A percentile compares a stretch with the other conserved stretches of the same genome.
Conservation (phyloP, 176 grass and related monocot species). For the Rhipidocladum racemiflorum region DNA sequence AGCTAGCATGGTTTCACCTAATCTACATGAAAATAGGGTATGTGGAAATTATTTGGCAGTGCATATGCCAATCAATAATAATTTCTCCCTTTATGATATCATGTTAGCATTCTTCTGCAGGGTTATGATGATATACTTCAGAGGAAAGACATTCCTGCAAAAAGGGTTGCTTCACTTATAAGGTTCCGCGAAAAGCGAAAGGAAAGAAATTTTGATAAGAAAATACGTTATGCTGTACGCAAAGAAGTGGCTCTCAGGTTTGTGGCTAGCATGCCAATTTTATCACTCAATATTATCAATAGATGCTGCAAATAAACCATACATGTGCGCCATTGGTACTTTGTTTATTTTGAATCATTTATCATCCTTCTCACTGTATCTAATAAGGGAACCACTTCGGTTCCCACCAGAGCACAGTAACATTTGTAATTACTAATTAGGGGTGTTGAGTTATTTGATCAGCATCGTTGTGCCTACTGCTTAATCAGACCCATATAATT, state of each 20-base stretch:
- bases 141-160: constrained; percentile 82
- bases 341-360: neutral
- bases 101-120: constrained; percentile 46
- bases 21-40: constrained; percentile 60
- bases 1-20: constrained; percentile 40
- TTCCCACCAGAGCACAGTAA: neutral
- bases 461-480: neutral
- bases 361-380: neutral
- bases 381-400: constrained; percentile 12
- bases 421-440: neutral
- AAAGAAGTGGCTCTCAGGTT: constrained; percentile 93
- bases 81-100: neutral
- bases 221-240: constrained; percentile 89
- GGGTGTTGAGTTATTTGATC: neutral
- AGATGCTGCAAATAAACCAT: neutral
- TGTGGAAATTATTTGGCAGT: neutral
- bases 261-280: constrained; percentile 6
- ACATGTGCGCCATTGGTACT: neutral
- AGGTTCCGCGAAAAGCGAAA: constrained; percentile 91
- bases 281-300: neutral
- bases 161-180: constrained; percentile 82
- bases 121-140: constrained; percentile 79
- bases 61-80: neutral
- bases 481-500: neutral
- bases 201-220: constrained; percentile 98